Evolutionary conservation across 106 monocot species (phyloP), one percentile per base, ranked within the genome.

Genomic region (Allium sativum): DNA sequence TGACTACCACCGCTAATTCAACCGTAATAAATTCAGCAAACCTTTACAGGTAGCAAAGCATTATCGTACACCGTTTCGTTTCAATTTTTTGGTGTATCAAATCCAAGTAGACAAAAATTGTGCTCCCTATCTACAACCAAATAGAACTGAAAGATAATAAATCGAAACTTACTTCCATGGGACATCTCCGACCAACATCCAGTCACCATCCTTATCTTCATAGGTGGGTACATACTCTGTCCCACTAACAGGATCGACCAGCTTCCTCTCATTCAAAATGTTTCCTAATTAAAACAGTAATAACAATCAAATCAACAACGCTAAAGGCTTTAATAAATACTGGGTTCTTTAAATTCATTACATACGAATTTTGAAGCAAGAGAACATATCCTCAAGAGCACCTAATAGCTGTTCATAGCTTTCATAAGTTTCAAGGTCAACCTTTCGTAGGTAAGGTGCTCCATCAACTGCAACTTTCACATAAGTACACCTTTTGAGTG

Each of bases 391-490:
- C 69, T 90, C 76, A 20, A 96, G 84, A 5, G 87, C 87, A 12
- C 69, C 42, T 45, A 96, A 70, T 45, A 96, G 84, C 71, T 90
- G 77, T 45, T 84, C 67, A 68, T 96, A 96, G 4, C 90, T 75
- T 7, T 12, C 47, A 68, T 91, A 91, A 9, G 67, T 57, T 62
- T 90, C 81, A 12, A 96, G 76, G 52, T 96, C 87, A 7, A 96
- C 95, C 73, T 96, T 96, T 42, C 96, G 79, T 9, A 91, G 82
- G 61, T 96, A 96, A 6, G 96, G 96, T n/a, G 91, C 91, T 0
- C 96, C 96, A 66, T 91, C 96, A 9, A 96, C 96, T 6, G 91
- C 96, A 18, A 96, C 96, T 65, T 96, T 96, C 56, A 96, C 87
- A 53, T 83, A 91, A 18, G 74, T 80, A 66, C 77, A 79, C 55